A percentile compares a stretch with the other conserved stretches of the same genome.
Conservation (phyloP, 1,139 yeast species). For the Candida glucosophila region DNA sequence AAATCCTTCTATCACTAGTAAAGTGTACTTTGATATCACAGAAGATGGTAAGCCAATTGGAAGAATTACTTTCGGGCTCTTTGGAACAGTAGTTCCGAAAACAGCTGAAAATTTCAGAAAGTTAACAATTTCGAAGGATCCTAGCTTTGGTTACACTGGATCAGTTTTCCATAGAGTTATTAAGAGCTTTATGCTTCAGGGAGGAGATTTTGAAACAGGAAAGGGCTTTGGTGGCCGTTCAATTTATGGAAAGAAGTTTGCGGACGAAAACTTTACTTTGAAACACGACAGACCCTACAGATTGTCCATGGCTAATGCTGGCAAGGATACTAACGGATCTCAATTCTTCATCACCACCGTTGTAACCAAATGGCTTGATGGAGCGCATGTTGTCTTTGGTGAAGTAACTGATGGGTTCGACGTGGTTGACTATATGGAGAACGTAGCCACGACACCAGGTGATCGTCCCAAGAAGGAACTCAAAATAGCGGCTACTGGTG, state of each 20-base stretch:
- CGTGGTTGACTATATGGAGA: conserved; percentile 47
- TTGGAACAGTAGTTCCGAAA: conserved; percentile 57
- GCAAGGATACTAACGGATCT: conserved; percentile 54
- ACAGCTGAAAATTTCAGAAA: conserved; percentile 52
- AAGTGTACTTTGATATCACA: conserved; percentile 79
- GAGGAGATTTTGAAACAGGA: conserved; percentile 55
- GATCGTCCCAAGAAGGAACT: conserved; percentile 48
- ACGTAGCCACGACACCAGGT: conserved; percentile 37
- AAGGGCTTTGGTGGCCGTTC: conserved; percentile 56
- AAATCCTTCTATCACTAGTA: conserved; percentile 57
- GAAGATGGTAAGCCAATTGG: conserved; percentile 72
- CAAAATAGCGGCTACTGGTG: conserved; percentile 42
- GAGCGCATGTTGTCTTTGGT: conserved; percentile 74
- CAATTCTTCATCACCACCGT: conserved; percentile 62
- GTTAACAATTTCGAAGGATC: conserved; percentile 53
- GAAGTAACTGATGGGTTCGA: conserved; percentile 65
- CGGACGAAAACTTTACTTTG: conserved; percentile 47
- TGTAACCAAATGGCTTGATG: conserved; percentile 56
- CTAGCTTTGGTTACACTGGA: conserved; percentile 41
- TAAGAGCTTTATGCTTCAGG: conserved; percentile 52
- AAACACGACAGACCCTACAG: conserved; percentile 53
- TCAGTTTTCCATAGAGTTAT: conserved; percentile 53
- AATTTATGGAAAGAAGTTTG: conserved; percentile 48
- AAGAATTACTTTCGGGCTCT: conserved; percentile 60
- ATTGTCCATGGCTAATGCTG: conserved; percentile 60